phyloP scores from a whole-genome alignment of 129 eudicot genomes.

The Logfia minima region DNA sequence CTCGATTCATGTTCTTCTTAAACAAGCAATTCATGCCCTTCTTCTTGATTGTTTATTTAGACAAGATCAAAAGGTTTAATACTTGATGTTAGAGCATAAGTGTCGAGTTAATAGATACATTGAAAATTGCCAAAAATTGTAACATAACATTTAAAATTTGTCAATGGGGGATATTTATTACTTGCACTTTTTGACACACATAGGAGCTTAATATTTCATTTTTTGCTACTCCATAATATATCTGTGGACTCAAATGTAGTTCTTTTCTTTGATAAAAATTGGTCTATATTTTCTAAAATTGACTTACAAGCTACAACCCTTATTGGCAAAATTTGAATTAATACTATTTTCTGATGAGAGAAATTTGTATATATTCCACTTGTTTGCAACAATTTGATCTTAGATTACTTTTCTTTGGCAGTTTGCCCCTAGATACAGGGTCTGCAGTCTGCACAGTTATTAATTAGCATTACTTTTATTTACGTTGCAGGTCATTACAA shows the following conservation, averaged over 20 bases:
- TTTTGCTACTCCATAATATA: no score
- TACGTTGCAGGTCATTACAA: background rate
- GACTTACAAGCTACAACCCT: background rate
- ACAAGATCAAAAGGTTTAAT: background rate
- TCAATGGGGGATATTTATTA: no score
- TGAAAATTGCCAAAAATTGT: no score
- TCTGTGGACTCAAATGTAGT: background rate
- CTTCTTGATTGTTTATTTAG: constrained; percentile 7
- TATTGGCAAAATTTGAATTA: background rate
- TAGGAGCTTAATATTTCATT: no score
- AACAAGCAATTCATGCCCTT: constrained; percentile 15
- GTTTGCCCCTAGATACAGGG: background rate
- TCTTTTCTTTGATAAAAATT: background rate
- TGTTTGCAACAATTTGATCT: background rate
- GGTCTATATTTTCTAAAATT: no score
- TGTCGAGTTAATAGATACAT: no score
- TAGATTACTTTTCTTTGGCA: no score
- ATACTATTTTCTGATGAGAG: background rate
- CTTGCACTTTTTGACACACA: no score
- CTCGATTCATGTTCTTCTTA: constrained; percentile 10
- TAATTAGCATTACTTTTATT: background rate
- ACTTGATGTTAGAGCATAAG: background rate
- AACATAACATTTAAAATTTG: no score
- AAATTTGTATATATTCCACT: background rate
- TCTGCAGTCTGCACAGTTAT: background rate